Evolutionary conservation across 2,329 filamentous ascomycete genomes (phyloP).

Genomic region (Aspergillus piperis): DNA sequence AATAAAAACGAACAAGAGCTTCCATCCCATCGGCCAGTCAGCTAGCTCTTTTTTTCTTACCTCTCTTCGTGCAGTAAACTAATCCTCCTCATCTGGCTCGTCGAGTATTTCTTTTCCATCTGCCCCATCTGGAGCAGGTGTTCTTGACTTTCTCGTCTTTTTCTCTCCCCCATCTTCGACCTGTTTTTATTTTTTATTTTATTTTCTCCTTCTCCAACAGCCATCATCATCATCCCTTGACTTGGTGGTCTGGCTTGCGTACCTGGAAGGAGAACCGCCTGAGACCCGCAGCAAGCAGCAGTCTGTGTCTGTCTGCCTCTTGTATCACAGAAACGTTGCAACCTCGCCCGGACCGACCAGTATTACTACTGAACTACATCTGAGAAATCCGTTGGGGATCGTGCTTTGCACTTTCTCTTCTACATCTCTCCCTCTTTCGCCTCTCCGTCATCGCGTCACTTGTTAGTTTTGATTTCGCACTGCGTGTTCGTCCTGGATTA

Average conservation of each 20-base stretch:
- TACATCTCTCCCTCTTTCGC: no score
- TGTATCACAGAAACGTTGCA: slow-evolving; percentile 14
- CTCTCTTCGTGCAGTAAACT: background rate
- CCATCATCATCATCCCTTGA: background rate
- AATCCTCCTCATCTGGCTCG: background rate
- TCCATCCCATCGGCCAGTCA: background rate
- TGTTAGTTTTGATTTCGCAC: no score
- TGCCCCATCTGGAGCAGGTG: background rate
- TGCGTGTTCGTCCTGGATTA: background rate
- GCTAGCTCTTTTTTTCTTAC: slow-evolving; percentile 1
- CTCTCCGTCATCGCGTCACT: no score
- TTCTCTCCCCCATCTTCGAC: background rate
- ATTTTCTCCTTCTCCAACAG: background rate
- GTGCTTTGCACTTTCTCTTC: background rate
- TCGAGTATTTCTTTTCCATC: slow-evolving; percentile 6
- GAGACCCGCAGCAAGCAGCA: slow-evolving; percentile 3
- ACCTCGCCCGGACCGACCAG: slow-evolving; percentile 8
- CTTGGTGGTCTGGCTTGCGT: slow-evolving; percentile 1
- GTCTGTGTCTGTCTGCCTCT: slow-evolving; percentile 3
- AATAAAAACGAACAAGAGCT: background rate
- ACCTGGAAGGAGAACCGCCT: slow-evolving; percentile 2
- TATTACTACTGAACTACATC: slow-evolving; percentile 16
- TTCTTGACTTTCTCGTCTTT: background rate
- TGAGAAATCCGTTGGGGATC: background rate
- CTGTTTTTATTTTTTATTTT: background rate